A percentile compares a stretch with the other conserved stretches of the same genome.
These are phyloP conservation scores for Falciphora oryzae DNA, from an alignment of 2,329 filamentous ascomycete genomes.

Conservation along the genomic window DNA sequence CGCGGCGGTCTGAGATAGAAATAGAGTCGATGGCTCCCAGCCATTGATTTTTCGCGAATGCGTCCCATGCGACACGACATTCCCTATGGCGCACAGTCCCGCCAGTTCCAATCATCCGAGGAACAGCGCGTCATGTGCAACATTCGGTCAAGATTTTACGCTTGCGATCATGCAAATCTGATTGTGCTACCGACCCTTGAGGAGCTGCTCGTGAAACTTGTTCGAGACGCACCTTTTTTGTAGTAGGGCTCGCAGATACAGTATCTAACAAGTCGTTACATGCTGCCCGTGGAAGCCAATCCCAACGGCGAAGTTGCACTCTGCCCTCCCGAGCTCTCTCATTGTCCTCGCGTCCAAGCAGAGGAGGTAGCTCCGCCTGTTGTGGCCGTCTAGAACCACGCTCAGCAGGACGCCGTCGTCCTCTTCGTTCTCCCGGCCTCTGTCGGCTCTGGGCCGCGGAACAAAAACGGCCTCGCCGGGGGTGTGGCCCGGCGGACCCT, in stretches of 20 bases:
- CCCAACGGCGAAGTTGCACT: conserved; percentile 52
- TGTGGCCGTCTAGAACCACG: conserved; percentile 58
- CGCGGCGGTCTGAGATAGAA: too few relatives aligned
- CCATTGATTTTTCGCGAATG: neutral
- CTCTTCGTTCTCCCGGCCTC: conserved; percentile 32
- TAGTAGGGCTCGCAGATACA: too few relatives aligned
- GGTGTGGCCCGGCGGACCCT: conserved; percentile 49
- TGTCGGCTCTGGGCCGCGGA: conserved; percentile 34
- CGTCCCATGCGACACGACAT: neutral
- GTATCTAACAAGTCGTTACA: neutral
- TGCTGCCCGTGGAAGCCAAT: conserved; percentile 64
- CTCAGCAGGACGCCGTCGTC: conserved; percentile 59
- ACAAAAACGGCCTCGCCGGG: conserved; percentile 68
- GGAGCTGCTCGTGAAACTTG: too few relatives aligned
- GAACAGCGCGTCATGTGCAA: neutral
- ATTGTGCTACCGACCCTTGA: neutral
- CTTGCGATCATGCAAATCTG: neutral
- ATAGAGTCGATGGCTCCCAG: neutral
- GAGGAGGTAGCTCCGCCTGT: conserved; percentile 56
- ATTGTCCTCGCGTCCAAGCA: conserved; percentile 59
- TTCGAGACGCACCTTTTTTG: too few relatives aligned
- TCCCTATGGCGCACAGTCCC: too few relatives aligned
- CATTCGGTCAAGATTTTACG: neutral
- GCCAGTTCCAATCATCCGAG: neutral
- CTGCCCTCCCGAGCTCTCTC: conserved; percentile 58